Percentiles rank a stretch among this genome's conserved stretches.
Conservation (phyloP, 495 filamentous ascomycete genomes). For the Achaetomiella virescens region DNA sequence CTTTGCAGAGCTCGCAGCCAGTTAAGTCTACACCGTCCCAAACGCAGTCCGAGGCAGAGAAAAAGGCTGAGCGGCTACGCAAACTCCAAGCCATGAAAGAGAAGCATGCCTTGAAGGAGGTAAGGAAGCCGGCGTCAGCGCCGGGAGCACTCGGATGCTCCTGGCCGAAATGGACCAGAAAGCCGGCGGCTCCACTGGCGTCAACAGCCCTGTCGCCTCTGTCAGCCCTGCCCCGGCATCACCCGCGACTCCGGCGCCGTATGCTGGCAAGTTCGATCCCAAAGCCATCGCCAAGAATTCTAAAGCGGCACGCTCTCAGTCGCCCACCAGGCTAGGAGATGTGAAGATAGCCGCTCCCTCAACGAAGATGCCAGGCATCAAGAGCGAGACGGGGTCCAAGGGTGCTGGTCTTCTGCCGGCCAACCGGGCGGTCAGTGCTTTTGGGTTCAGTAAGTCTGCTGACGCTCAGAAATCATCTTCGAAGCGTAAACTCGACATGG, state of each 20-base stretch:
- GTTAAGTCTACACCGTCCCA: constrained; percentile 48
- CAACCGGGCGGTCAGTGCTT: constrained; percentile 59
- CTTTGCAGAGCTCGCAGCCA: constrained; percentile 24
- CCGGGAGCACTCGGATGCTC: constrained; percentile 58
- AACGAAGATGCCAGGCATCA: constrained; percentile 25
- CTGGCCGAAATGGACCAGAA: constrained; percentile 73
- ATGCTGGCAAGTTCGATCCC: constrained; percentile 80
- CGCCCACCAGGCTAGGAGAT: constrained; percentile 33
- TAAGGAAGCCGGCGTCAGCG: constrained; percentile 65
- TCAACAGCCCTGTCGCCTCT: constrained; percentile 49
- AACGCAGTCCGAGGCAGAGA: constrained; percentile 67
- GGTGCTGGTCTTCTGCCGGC: constrained; percentile 24
- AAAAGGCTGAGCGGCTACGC: constrained; percentile 75
- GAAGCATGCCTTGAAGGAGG: constrained; percentile 75
- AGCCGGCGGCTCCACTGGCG: constrained; percentile 42
- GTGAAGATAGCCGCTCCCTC: constrained; percentile 22
- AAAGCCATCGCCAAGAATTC: constrained; percentile 77
- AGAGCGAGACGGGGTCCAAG: constrained; percentile 1
- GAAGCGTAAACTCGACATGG: constrained; percentile 74
- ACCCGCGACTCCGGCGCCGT: constrained; percentile 42
- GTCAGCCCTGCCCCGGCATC: constrained; percentile 50
- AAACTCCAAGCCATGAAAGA: constrained; percentile 89
- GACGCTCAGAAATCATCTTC: constrained; percentile 61
- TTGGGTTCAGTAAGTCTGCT: constrained; percentile 64
- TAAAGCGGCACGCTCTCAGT: constrained; percentile 45